Evolutionary conservation across 1,139 yeast species (phyloP), one percentile per base, ranked within the genome.

Genomic region (Sugiyamaella grinbergsii): DNA sequence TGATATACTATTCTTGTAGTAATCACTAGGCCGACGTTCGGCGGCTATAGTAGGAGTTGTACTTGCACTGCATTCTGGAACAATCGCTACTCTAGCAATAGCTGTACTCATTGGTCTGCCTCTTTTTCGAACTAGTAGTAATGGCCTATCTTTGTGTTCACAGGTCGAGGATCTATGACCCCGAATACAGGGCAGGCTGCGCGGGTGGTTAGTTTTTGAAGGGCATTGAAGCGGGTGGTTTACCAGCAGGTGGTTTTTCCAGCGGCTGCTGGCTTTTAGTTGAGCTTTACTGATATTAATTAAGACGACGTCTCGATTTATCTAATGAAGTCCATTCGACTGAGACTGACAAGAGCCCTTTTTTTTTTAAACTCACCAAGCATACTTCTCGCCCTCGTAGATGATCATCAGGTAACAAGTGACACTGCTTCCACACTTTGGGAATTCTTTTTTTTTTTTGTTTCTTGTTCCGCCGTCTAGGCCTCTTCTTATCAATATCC

Each of bases 111-210:
- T 58, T 2, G 96, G 97, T 46, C 98, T 72, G 0, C 98, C 98
- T 54, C 95, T 79, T 31, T 88, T 80, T 38, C 96, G 75, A n/a
- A 91, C 96, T 60, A 88, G 89, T 18, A 89, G 81, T 34, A 91
- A 72, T 31, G 94, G 90, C 45, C 96, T 75, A 47, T 79, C 75
- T 42, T 85, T 81, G 67, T 93, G 98, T 53, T 80, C 80, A 67
- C 98, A 93, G 51, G 84, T 81, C 2, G 94, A 83, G 3, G 96
- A 86, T 40, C 98, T 71, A 66, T 93, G 98, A 18, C 98, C 98
- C 40, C 97, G 75, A 36, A 93, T 89, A 65, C 98, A 93, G 44
- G 60, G 65, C 31, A 69, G 47, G 51, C 73, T 58, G 19, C n/a
- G n/a, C n/a, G n/a, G n/a, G 15, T 19, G 22, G 46, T 34, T 34